Evolutionary conservation across 164 flowering plant species (phyloP).

Genomic region (Stephania cephalantha): DNA sequence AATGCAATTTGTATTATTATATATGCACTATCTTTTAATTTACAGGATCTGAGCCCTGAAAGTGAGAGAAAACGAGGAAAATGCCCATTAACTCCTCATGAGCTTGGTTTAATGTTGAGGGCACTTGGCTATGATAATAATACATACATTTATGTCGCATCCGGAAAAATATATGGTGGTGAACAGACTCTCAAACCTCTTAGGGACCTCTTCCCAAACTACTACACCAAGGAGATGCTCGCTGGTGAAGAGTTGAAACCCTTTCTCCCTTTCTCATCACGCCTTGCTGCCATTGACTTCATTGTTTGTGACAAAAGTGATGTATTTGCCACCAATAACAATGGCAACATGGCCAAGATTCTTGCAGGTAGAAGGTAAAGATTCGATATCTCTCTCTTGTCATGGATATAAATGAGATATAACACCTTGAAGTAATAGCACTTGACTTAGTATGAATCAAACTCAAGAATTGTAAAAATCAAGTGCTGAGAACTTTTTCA

Average conservation of each 20-base stretch:
- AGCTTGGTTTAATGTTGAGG: conserved; percentile 89
- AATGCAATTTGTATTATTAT: no score
- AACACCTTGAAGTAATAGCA: neutral
- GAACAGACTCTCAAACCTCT: conserved; percentile 80
- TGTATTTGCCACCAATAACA: conserved; percentile 90
- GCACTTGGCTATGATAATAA: conserved; percentile 84
- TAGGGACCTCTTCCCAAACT: conserved; percentile 82
- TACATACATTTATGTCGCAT: conserved; percentile 83
- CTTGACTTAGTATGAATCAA: neutral
- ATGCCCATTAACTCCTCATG: conserved; percentile 96
- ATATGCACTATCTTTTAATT: neutral
- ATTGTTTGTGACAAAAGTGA: conserved; percentile 90
- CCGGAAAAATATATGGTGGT: conserved; percentile 99
- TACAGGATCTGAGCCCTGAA: conserved; percentile 72
- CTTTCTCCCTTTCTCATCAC: conserved; percentile 72
- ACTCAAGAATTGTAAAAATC: neutral
- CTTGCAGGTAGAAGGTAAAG: conserved; percentile 90
- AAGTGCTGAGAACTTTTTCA: neutral
- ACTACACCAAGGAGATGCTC: conserved; percentile 87
- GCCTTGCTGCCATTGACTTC: conserved; percentile 95
- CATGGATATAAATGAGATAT: neutral
- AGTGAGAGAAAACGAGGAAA: conserved; percentile 79
- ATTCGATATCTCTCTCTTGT: conserved; percentile 7
- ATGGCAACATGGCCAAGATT: conserved; percentile 99
- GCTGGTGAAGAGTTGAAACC: conserved; percentile 62